Conservation (phyloP, 176 grass and related monocot genomes). For the Chrysopogon serrulatus region DNA sequence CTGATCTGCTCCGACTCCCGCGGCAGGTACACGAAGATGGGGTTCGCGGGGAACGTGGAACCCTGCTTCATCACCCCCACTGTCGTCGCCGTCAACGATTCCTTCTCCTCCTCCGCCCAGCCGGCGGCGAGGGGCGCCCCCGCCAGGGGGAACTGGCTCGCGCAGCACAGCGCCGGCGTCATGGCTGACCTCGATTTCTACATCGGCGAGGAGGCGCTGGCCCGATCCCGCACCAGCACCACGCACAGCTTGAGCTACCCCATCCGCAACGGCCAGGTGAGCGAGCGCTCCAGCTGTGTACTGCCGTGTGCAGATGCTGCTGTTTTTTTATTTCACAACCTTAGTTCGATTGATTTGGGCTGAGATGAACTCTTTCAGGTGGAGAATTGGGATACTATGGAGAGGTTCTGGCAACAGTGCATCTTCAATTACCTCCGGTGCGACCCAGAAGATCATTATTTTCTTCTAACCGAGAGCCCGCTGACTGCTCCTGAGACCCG, state of each 20-base stretch:
- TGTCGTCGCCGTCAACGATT: conserved; percentile 87
- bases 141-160: conserved; percentile 81
- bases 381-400: conserved; percentile 98
- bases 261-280: conserved; percentile 89
- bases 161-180: conserved; percentile 93
- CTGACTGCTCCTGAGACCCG: conserved; percentile 84
- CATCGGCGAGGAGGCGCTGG: conserved; percentile 86
- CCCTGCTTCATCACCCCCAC: conserved; percentile 96
- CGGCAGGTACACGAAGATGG: conserved; percentile 97
- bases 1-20: conserved; percentile 15
- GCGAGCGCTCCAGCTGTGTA: conserved; percentile 11
- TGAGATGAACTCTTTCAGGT: conserved; percentile 47
- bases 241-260: conserved; percentile 79
- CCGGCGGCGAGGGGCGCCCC: conserved; percentile 36
- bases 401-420: conserved; percentile 99
- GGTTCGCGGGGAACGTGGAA: conserved; percentile 97
- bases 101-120: conserved; percentile 57
- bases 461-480: conserved; percentile 92
- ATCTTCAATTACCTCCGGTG: conserved; percentile 93
- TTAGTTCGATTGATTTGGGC: not conserved
- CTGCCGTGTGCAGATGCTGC: not conserved
- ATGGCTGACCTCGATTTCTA: conserved; percentile 98
- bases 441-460: conserved; percentile 94
- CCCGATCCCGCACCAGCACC: conserved; percentile 60
- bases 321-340: not conserved